Conservation (phyloP, 352 stramenopile species). For the Pelagophyceae sp. region DNA sequence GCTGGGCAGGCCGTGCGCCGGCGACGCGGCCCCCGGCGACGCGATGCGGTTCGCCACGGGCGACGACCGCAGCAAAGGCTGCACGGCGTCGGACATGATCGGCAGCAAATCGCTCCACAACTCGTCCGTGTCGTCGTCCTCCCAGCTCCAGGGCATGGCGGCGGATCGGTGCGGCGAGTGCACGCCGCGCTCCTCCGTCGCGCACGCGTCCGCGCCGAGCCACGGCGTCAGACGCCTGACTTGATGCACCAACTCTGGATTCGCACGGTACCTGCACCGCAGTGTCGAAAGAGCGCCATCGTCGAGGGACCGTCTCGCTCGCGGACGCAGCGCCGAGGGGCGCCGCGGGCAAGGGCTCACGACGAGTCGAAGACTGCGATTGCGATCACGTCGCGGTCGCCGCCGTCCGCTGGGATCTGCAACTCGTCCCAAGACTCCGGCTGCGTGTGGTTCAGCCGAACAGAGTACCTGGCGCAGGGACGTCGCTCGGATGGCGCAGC, state of each 20-base stretch:
- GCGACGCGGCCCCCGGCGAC: neutral
- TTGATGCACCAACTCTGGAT: neutral
- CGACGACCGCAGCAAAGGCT: neutral
- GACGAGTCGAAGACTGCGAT: neutral
- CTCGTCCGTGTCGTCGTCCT: slow-evolving; percentile 12
- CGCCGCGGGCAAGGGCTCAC: too few relatives aligned
- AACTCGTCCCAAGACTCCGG: neutral
- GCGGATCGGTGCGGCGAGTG: neutral
- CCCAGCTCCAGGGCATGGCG: neutral
- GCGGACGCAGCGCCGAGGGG: neutral
- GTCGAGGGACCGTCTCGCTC: too few relatives aligned
- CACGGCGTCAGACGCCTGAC: neutral
- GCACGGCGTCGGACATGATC: neutral
- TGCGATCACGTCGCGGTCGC: neutral
- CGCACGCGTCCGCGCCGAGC: neutral
- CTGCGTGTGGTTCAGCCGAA: too few relatives aligned
- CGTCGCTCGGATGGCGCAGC: too few relatives aligned
- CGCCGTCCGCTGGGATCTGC: neutral
- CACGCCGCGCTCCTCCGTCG: neutral
- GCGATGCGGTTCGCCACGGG: neutral
- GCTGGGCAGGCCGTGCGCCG: too few relatives aligned
- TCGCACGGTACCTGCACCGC: too few relatives aligned
- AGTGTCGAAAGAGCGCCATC: too few relatives aligned
- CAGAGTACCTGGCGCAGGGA: too few relatives aligned
- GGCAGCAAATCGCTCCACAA: neutral